Evolutionary conservation across 2,329 filamentous ascomycete species (phyloP).

Genomic region (Cercospora nicotianae): DNA sequence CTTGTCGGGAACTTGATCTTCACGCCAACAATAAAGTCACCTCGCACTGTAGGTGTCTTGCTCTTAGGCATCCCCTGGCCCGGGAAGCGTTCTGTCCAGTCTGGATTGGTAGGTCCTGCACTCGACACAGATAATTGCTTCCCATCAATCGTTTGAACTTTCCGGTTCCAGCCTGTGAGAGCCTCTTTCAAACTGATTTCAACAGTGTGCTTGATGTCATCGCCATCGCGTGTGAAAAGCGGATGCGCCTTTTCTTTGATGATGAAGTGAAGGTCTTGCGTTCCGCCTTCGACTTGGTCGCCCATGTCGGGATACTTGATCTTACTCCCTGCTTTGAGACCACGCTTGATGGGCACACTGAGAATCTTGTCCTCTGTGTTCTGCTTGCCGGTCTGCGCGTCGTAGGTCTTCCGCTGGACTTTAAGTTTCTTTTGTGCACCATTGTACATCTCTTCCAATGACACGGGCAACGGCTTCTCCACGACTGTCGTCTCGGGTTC

Average conservation of each 20-base stretch:
- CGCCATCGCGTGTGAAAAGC: conserved; percentile 80
- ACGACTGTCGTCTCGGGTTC: conserved; percentile 89
- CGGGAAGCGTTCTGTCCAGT: conserved; percentile 77
- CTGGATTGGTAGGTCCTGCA: conserved; percentile 80
- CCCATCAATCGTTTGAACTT: conserved; percentile 90
- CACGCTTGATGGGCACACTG: conserved; percentile 92
- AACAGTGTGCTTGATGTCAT: conserved; percentile 77
- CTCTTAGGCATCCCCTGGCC: conserved; percentile 90
- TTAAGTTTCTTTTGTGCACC: conserved; percentile 96
- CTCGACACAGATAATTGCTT: conserved; percentile 79
- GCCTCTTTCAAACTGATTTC: conserved; percentile 90
- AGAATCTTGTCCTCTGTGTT: conserved; percentile 85
- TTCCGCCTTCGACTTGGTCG: conserved; percentile 93
- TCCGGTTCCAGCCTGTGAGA: conserved; percentile 87
- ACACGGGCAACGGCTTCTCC: conserved; percentile 76
- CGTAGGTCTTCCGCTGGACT: conserved; percentile 94
- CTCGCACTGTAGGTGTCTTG: conserved; percentile 80
- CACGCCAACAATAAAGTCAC: conserved; percentile 85
- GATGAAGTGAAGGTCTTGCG: conserved; percentile 93
- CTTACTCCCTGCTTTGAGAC: conserved; percentile 94
- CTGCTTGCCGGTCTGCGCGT: conserved; percentile 75
- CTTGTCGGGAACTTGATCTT: conserved; percentile 88
- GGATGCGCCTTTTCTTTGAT: conserved; percentile 92
- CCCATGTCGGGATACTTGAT: conserved; percentile 98
- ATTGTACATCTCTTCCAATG: conserved; percentile 83